Percentiles rank a stretch among this genome's conserved stretches.
Conservation (phyloP, 2,329 filamentous ascomycete species). For the Cladosporium sp. region DNA sequence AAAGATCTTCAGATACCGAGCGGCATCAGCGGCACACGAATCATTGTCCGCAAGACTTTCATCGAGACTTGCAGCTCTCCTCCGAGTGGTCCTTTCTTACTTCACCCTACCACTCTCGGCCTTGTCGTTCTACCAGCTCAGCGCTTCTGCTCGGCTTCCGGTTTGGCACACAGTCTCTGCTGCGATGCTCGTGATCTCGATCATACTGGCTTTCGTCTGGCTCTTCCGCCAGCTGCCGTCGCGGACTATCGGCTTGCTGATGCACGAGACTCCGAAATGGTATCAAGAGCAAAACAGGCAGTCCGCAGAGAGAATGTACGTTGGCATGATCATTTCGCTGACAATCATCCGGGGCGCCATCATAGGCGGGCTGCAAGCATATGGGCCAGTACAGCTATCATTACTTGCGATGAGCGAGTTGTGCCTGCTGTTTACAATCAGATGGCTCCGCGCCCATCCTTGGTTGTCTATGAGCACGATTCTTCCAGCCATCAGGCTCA, state of each 20-base stretch:
- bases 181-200: background rate
- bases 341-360: slow-evolving; percentile 11
- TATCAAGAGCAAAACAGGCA: background rate
- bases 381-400: slow-evolving; percentile 4
- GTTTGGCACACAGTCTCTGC: slow-evolving; percentile 3
- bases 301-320: background rate
- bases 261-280: slow-evolving; percentile 11
- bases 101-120: slow-evolving; percentile 11
- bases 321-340: background rate
- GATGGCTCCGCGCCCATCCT: slow-evolving; percentile 6
- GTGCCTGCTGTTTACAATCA: background rate
- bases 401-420: background rate
- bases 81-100: slow-evolving; percentile 9
- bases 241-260: background rate
- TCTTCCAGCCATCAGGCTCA: background rate
- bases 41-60: background rate
- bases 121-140: slow-evolving; percentile 12
- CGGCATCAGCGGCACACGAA: background rate
- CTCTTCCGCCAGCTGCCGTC: slow-evolving; percentile 5
- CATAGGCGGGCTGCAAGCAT: slow-evolving; percentile 4
- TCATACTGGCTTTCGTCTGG: slow-evolving; percentile 14
- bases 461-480: background rate
- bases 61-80: background rate
- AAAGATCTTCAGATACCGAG: background rate
- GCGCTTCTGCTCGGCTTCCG: background rate